A percentile compares a stretch with the other conserved stretches of the same genome.
These are phyloP conservation scores for Leersia perrieri DNA, from an alignment of 176 grass and related monocot genomes.

Conservation along the genomic window DNA sequence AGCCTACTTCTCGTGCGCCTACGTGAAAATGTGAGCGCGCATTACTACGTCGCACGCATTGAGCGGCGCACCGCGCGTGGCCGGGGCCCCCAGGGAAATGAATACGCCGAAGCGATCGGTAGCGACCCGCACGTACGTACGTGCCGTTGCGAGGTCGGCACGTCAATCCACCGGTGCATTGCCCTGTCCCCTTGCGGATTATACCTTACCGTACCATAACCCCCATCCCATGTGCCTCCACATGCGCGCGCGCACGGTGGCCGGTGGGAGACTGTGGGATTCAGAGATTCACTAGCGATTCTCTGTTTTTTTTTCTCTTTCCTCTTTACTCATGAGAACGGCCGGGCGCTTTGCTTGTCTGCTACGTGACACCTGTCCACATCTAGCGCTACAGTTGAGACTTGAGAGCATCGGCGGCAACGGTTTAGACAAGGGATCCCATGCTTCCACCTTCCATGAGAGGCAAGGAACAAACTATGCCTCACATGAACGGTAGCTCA, in stretches of 20 bases:
- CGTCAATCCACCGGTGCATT: background rate
- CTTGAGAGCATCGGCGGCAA: background rate
- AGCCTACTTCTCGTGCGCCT: too few species aligned
- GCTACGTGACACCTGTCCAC: background rate
- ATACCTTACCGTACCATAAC: background rate
- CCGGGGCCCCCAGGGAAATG: background rate
- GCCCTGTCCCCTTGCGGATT: background rate
- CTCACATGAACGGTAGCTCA: background rate
- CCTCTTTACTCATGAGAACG: background rate
- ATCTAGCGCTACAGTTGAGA: background rate
- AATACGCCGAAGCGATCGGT: background rate
- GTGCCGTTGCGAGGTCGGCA: background rate
- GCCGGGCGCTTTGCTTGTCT: background rate
- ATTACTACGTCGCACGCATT: background rate
- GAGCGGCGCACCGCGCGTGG: background rate
- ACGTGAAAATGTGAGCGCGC: too few species aligned
- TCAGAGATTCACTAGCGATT: background rate
- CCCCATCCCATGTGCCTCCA: slow-evolving; percentile 21
- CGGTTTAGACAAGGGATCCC: background rate
- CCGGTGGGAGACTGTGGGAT: background rate
- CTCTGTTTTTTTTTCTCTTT: too few species aligned
- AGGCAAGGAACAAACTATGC: slow-evolving; percentile 5
- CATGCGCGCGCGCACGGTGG: background rate
- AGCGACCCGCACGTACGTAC: background rate
- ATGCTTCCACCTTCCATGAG: slow-evolving; percentile 12